Evolutionary conservation across 140 eudicot species (phyloP).

Genomic region (Eryngium alpinum): DNA sequence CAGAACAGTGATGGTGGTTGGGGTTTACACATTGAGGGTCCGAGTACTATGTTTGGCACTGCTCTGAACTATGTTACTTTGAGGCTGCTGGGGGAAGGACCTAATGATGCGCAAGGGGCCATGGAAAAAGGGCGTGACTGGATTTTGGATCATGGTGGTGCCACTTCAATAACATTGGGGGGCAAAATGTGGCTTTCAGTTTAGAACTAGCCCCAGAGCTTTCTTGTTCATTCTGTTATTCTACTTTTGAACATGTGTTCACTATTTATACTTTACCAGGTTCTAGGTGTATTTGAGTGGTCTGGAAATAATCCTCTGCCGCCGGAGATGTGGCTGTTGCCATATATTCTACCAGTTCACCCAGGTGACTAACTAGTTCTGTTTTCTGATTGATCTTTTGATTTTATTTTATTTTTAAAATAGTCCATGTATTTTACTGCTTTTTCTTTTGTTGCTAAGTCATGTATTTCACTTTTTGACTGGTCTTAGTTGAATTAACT

Average conservation of each 20-base stretch:
- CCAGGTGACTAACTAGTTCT: slow-evolving; percentile 43
- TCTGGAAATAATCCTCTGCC: slow-evolving; percentile 84
- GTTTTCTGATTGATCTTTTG: background rate
- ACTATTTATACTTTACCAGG: slow-evolving; percentile 28
- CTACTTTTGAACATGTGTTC: background rate
- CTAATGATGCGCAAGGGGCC: slow-evolving; percentile 84
- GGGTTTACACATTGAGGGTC: slow-evolving; percentile 99
- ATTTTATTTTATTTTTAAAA: background rate
- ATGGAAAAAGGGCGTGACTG: slow-evolving; percentile 72
- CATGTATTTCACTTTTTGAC: background rate
- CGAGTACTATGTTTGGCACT: slow-evolving; percentile 92
- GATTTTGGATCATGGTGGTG: slow-evolving; percentile 80
- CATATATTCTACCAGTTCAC: slow-evolving; percentile 66
- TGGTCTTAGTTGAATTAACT: background rate
- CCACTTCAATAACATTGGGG: slow-evolving; percentile 74
- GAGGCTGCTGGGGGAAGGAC: slow-evolving; percentile 89
- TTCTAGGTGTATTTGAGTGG: slow-evolving; percentile 79
- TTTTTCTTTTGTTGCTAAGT: too few species aligned
- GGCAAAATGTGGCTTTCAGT: slow-evolving; percentile 93
- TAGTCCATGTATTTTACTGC: background rate
- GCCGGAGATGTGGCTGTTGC: slow-evolving; percentile 74
- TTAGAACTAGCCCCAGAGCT: slow-evolving; percentile 26
- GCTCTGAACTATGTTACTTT: slow-evolving; percentile 72
- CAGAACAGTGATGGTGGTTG: slow-evolving; percentile 98
- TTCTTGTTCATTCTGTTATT: slow-evolving; percentile 13